Base-by-base conservation (phyloP, 768 basidiomycete species). In the Tulasnella sp. region DNA sequence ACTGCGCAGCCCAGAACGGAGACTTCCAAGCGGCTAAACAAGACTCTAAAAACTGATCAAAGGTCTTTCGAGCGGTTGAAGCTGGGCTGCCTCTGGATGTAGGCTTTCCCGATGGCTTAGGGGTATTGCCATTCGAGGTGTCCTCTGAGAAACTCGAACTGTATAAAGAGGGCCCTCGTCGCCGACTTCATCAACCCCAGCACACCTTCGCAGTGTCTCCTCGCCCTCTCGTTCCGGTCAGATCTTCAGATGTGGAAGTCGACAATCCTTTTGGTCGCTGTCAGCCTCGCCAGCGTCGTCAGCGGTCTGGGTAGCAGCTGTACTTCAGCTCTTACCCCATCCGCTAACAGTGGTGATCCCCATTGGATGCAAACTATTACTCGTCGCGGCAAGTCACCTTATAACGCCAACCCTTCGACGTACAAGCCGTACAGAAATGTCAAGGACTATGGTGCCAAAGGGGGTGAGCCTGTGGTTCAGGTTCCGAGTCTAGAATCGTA, bases 361-460 rank as follows among this genome's bases (percentile, higher is more conserved):
- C 69, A 77, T 51, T 79, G 79, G 79, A 72, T 77, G 69, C 79
- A 79, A 46, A 72, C 70, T 51, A 79, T 79, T 42, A 57, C 74
- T 9, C 78, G 75, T 76, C 74, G 69, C 5, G 78, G 78, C 44
- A 76, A 51, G 20, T 74, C 79, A 6, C 32, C 79, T 23, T 78
- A 74, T 51, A 78, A 78, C 37, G 9, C 48, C 40, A 75, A 78
- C 69, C 72, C 77, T 37, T 78, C 77, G 13, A 61, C 77, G 18
- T 80, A 80, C 72, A 72, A 80, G 46, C 39, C 71, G 2, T 80
- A 80, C 73, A 71, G 79, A 26, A 80, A 80, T 39, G 79, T 80
- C 15, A 80, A 80, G 77, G 77, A 79, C 42, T 79, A 77, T 26
- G 78, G 78, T 23, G 78, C 78, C 46, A 76, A 69, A 61, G 78